Base-by-base conservation (phyloP, 2,329 filamentous ascomycete species). In the Neofusicoccum umdonicola region DNA sequence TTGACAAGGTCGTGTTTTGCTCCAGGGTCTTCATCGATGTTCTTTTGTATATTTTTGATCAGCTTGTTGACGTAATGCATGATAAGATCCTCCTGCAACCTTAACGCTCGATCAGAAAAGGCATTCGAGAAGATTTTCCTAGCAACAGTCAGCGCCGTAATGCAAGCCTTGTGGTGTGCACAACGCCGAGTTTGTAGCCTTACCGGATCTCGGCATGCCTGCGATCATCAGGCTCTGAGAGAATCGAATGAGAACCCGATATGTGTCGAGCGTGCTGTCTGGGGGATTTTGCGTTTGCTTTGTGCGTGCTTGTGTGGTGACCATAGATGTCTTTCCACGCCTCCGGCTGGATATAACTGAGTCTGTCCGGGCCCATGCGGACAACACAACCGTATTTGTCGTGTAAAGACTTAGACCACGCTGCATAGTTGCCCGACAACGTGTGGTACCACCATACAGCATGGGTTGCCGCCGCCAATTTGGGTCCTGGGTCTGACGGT, bases 401-500 rank as follows among this genome's bases (percentile, higher is more conserved):
- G 47, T 66, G 63, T 15, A 47, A 69, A 2, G 70, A 34, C 17
- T 67, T 68, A 11, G 73, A 48, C 72, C 73, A 77, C 5, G 47
- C 13, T 1, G 67, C 31, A 11, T 72, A 69, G 3, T 50, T 63
- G 2, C 78, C 78, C 22, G 22, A 22, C 22, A 22, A 22, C 22
- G 22, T 22, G 22, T 22, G 22, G 22, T 22, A 22, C 22, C 68
- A 69, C 56, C 77, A 76, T 1, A 74, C 74, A 4, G 78, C 62
- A 5, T 70, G 66, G 3, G 72, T 71, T 1, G 71, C 69, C n/a
- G 74, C 69, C 17, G 73, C 70, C 5, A 75, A 65, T 17, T 72
- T 72, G 3, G 81, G 80, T 0, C 81, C 81, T 2, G 80, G 80
- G 34, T 78, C 56, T 60, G 47, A 4, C 4, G 22, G 22, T 3